Conservation (phyloP, 805 yeast genomes). For the Nakazawaea holstii region DNA sequence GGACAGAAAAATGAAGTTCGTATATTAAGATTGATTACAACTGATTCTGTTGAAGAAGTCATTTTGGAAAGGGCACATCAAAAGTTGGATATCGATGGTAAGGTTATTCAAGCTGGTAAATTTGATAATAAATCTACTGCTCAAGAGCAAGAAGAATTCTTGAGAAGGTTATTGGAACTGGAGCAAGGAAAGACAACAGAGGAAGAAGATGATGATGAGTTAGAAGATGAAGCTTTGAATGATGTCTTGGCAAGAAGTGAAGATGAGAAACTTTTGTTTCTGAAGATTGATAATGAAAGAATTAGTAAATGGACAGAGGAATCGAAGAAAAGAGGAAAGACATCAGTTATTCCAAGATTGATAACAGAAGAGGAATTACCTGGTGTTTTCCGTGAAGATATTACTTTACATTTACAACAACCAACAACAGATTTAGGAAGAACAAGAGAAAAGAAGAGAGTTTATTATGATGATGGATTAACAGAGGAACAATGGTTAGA, state of each 20-base stretch:
- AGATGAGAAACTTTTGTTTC: conserved; percentile 50
- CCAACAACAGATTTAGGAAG: conserved; percentile 44
- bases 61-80: conserved; percentile 79
- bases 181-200: conserved; percentile 45
- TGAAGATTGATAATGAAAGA: conserved; percentile 57
- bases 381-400: conserved; percentile 65
- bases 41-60: conserved; percentile 80
- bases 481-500: conserved; percentile 77
- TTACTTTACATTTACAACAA: conserved; percentile 34
- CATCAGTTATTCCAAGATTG: conserved; percentile 40
- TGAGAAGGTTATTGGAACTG: conserved; percentile 66
- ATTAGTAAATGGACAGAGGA: conserved; percentile 27
- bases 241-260: conserved; percentile 68
- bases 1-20: conserved; percentile 87
- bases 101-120: conserved; percentile 88
- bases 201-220: conserved; percentile 43
- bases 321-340: conserved; percentile 20
- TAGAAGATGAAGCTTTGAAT: conserved; percentile 68
- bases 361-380: conserved; percentile 74
- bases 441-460: conserved; percentile 58
- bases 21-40: conserved; percentile 72
- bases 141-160: conserved; percentile 79
- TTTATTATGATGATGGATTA: conserved; percentile 59
- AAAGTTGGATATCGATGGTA: conserved; percentile 81
- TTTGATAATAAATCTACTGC: conserved; percentile 83